These are phyloP conservation scores for Gnomoniopsis smithogilvyi DNA, from an alignment of 2,329 filamentous ascomycete genomes.

Conservation along the genomic window DNA sequence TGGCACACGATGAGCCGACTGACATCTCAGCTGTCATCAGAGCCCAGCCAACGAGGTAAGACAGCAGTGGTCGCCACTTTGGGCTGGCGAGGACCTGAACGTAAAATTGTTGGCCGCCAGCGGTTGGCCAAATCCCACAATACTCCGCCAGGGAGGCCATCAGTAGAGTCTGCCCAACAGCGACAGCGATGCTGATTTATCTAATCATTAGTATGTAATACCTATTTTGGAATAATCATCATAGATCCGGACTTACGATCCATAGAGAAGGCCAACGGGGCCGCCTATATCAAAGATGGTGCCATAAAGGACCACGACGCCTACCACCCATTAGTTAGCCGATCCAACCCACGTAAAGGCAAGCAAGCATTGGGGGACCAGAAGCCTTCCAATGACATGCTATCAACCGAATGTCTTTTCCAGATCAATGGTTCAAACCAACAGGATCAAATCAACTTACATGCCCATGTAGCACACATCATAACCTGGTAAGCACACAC, in stretches of 20 bases:
- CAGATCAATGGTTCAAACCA: neutral
- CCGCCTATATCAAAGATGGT: neutral
- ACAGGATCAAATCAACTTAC: neutral
- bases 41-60: slow-evolving; percentile 2
- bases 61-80: slow-evolving; percentile 1
- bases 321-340: neutral
- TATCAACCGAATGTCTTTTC: neutral
- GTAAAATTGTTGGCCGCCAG: neutral
- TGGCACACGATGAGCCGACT: neutral
- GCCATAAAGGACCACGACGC: neutral
- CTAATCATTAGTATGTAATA: neutral
- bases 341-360: neutral
- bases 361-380: neutral
- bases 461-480: slow-evolving; percentile 1
- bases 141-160: slow-evolving; percentile 3
- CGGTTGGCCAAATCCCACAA: slow-evolving; percentile 2
- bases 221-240: neutral
- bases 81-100: slow-evolving; percentile 3
- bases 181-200: neutral
- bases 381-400: neutral
- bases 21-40: slow-evolving; percentile 2
- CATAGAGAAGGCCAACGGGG: neutral
- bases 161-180: neutral
- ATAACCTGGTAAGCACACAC: slow-evolving; percentile 2
- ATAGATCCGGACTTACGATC: neutral